Base-by-base conservation (phyloP, 805 yeast genomes). In the Scheffersomyces amazonensis region DNA sequence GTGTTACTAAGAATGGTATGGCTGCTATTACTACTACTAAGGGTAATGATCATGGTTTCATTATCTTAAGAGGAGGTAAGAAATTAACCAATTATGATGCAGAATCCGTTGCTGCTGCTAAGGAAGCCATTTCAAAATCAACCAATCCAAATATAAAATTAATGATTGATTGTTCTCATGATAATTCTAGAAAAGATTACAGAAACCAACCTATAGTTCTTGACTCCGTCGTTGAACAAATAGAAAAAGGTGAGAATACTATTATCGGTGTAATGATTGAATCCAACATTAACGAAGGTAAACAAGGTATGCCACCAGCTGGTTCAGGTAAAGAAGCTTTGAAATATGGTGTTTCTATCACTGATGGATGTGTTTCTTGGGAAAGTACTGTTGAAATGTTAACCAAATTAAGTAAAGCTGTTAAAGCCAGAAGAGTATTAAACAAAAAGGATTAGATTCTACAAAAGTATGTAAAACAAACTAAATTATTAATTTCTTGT, bases 151-250 rank as follows among this genome's bases (percentile, higher is more conserved):
- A 61, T 43, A 64, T 74, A 68, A 53, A 67, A 75, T 64, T 88
- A 53, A 93, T 93, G 99, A 85, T 93, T 45, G 99, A 93, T 69
- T 93, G 96, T 69, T 90, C 97, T 33, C 99, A 93, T 67, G 99
- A 96, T 54, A 93, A 93, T 75, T 89, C 97, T 27, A 81, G 76
- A 66, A 93, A 93, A 69, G 93, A 93, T 70, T 89, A 78, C 81
- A 78, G 81, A 60, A 93, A 93, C 71, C 99, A 93, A 71, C 97
- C 99, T 42, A 81, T 75, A 63, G 99, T 93, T n/a, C 82, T 88
- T 49, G 69, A 75, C 20, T 79, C 74, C 41, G 93, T 91, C 39
- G 88, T 91, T 35, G 80, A 78, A 50, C 98, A 93, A 69, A 72
- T 91, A 33, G 67, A 85, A 25, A 70, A 66, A 20, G 99, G 99